Conservation (phyloP, 768 basidiomycete genomes). For the Russula griseocarnosa region DNA sequence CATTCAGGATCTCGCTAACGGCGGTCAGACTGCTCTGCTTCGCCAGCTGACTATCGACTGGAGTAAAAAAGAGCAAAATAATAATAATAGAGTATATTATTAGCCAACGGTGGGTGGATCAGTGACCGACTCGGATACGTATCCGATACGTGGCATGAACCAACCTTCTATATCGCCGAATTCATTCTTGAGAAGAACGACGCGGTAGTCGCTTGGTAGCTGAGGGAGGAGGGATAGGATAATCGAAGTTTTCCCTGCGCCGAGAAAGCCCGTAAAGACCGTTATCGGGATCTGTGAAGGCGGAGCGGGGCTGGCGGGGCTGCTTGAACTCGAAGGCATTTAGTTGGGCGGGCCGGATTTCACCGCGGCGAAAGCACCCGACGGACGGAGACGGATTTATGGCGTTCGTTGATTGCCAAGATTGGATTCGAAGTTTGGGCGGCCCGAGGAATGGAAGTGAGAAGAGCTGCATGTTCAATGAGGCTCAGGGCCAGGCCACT, state of each 20-base stretch:
- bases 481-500: not conserved
- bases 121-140: too few relatives aligned
- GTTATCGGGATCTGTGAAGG: constrained; percentile 69
- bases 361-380: too few relatives aligned
- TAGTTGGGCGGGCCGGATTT: not conserved
- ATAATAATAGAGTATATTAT: not conserved
- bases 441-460: not conserved
- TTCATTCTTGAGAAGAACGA: constrained; percentile 92
- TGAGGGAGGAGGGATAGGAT: constrained; percentile 81
- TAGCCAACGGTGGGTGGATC: not conserved
- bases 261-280: constrained; percentile 92
- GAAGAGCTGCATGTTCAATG: too few relatives aligned
- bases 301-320: too few relatives aligned
- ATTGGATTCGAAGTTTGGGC: not conserved
- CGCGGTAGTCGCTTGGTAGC: constrained; percentile 81
- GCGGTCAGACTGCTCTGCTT: constrained; percentile 78
- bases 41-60: constrained; percentile 89
- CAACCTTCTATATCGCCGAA: constrained; percentile 93
- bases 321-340: constrained; percentile 2
- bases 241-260: constrained; percentile 73
- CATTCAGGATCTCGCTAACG: constrained; percentile 91
- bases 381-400: too few relatives aligned
- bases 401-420: not conserved
- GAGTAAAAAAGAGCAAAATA: not conserved
- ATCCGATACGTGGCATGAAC: constrained; percentile 37